phyloP scores from a whole-genome alignment of 192 early-diverging fungal species.

The Thamnidium elegans region DNA sequence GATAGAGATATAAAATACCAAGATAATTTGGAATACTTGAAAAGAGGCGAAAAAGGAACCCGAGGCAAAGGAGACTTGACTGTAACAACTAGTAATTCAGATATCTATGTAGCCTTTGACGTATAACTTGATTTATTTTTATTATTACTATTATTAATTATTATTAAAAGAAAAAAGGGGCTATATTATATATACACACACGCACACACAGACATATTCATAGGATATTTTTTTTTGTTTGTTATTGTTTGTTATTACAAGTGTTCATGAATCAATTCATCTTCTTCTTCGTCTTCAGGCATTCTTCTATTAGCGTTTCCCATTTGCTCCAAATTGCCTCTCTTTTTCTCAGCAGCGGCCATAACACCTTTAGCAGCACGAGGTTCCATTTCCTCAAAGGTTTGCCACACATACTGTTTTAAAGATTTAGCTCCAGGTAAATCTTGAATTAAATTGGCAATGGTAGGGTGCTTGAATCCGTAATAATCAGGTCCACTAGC shows the following conservation, averaged over 20 bases:
- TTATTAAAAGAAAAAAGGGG: too few species aligned
- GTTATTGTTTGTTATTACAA: background rate
- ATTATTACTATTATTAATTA: too few species aligned
- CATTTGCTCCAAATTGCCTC: constrained; percentile 36
- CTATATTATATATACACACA: background rate
- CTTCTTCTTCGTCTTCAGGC: background rate
- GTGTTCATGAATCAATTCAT: constrained; percentile 4
- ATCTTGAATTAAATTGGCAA: constrained; percentile 85
- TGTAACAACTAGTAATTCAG: background rate
- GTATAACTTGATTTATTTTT: too few species aligned
- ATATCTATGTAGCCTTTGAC: constrained; percentile 4
- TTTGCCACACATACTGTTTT: constrained; percentile 67
- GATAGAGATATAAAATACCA: background rate
- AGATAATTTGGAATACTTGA: background rate
- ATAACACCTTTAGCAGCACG: constrained; percentile 53
- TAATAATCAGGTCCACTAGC: constrained; percentile 89
- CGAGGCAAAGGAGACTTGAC: constrained; percentile 3
- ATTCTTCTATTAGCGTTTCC: constrained; percentile 31
- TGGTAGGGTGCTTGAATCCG: constrained; percentile 84
- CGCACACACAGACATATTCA: background rate
- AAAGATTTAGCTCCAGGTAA: constrained; percentile 72
- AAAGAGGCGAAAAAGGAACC: background rate
- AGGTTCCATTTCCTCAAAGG: constrained; percentile 63
- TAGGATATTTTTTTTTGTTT: background rate
- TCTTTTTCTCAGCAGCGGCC: constrained; percentile 35